Conservation (phyloP, 768 basidiomycete species). For the Amanita molliuscula region DNA sequence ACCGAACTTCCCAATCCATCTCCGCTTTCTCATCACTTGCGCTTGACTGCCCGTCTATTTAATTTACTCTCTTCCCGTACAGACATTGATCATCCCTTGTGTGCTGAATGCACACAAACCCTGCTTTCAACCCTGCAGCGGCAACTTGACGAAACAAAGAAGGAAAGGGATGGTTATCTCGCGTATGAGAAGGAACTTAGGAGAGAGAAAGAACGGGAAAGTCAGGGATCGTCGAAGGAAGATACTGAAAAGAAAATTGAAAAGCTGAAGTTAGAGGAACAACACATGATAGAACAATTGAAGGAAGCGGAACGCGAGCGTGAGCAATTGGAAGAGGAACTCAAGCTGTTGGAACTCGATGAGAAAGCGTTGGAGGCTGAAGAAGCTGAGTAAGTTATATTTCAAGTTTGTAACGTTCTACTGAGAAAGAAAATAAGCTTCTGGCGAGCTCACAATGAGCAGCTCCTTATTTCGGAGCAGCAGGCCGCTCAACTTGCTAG, state of each 20-base stretch:
- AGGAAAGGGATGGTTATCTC: conserved; percentile 87
- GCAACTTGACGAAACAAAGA: conserved; percentile 83
- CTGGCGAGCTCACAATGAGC: conserved; percentile 72
- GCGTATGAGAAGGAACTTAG: conserved; percentile 85
- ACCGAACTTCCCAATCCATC: conserved; percentile 53
- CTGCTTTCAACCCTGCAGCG: conserved; percentile 65
- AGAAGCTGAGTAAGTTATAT: conserved; percentile 61
- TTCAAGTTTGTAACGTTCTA: not conserved
- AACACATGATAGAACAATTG: conserved; percentile 60
- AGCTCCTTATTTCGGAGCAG: conserved; percentile 51
- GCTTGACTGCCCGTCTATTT: conserved; percentile 65
- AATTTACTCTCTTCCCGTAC: conserved; percentile 68
- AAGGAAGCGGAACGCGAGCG: conserved; percentile 70
- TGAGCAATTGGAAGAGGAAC: conserved; percentile 63
- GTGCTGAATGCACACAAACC: conserved; percentile 86
- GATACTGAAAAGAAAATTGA: conserved; percentile 68
- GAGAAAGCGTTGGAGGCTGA: conserved; percentile 74
- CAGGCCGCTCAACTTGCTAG: conserved; percentile 63
- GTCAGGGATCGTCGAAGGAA: conserved; percentile 46
- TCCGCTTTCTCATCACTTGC: conserved; percentile 68
- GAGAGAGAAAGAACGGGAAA: conserved; percentile 70
- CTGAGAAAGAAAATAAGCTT: conserved; percentile 39
- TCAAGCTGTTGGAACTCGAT: conserved; percentile 61
- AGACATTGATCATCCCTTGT: conserved; percentile 88
- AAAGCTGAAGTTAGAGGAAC: conserved; percentile 59